phyloP scores from a whole-genome alignment of 495 filamentous ascomycete genomes.

The Daldinia childiae region DNA sequence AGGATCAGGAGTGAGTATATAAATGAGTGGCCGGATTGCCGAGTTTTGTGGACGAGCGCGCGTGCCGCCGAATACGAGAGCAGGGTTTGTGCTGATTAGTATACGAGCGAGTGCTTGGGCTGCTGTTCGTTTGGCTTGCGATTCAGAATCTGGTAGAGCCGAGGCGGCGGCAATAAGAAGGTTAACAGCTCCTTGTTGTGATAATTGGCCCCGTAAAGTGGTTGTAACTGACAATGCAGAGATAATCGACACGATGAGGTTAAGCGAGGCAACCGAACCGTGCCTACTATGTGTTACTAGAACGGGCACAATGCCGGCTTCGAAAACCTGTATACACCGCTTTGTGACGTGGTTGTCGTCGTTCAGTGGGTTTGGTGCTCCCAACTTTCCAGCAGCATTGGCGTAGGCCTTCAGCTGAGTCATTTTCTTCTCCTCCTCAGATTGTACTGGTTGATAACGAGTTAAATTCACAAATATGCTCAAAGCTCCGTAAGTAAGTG shows the following conservation, averaged over 20 bases:
- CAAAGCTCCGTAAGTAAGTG: conserved; percentile 83
- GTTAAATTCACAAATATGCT: conserved; percentile 87
- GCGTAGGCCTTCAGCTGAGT: conserved; percentile 91
- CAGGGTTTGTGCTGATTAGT: conserved; percentile 86
- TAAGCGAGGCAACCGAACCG: conserved; percentile 69
- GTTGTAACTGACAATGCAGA: conserved; percentile 75
- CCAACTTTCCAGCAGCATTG: conserved; percentile 72
- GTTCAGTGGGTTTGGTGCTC: conserved; percentile 71
- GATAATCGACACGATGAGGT: conserved; percentile 77
- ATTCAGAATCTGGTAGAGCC: conserved; percentile 63
- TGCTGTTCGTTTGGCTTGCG: conserved; percentile 65
- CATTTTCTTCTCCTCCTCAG: conserved; percentile 92
- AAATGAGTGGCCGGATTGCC: conserved; percentile 80
- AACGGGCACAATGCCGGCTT: conserved; percentile 76
- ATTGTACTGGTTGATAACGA: conserved; percentile 76
- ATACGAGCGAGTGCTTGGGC: conserved; percentile 92
- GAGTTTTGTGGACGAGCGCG: conserved; percentile 75
- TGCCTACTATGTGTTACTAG: conserved; percentile 76
- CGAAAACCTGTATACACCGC: conserved; percentile 80
- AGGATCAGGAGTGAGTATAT: conserved; percentile 69
- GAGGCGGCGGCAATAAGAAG: conserved; percentile 75
- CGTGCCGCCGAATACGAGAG: conserved; percentile 82
- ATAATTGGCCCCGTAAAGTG: conserved; percentile 77
- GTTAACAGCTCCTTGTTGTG: conserved; percentile 91
- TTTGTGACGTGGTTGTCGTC: conserved; percentile 76